Conservation (phyloP, 257 asterid species). For the Nicotiana undulata region DNA sequence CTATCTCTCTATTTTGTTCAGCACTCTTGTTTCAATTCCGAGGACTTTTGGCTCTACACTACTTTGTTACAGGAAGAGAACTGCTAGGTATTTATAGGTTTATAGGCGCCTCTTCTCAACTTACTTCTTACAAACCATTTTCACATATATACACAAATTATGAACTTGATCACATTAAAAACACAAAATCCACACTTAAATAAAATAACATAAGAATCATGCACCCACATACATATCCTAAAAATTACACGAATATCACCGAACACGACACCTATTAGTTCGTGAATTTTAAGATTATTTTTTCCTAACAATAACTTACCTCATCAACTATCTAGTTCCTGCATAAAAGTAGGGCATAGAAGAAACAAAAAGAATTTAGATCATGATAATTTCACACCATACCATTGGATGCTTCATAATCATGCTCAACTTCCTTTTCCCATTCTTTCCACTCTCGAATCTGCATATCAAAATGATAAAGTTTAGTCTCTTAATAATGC, state of each 20-base stretch:
- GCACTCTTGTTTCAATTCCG: background rate
- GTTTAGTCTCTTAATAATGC: background rate
- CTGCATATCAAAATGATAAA: slow-evolving; percentile 23
- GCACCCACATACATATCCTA: background rate
- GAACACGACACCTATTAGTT: background rate
- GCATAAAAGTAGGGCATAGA: background rate
- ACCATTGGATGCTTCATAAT: slow-evolving; percentile 44
- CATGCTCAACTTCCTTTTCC: slow-evolving; percentile 45
- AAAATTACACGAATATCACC: background rate
- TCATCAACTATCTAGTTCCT: background rate
- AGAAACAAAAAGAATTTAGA: background rate
- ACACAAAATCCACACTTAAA: background rate
- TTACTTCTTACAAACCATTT: background rate
- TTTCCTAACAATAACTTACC: background rate
- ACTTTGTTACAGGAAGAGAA: background rate
- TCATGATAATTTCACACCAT: background rate
- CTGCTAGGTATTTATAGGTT: background rate
- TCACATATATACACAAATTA: background rate
- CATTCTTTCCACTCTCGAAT: slow-evolving; percentile 93
- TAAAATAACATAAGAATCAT: background rate
- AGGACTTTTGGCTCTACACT: background rate
- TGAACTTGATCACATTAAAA: background rate
- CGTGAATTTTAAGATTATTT: background rate
- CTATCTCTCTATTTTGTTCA: background rate
- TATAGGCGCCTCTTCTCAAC: background rate